Conservation (phyloP, 176 grass and related monocot species). For the Sorghum bicolor region Sorghum_bicolor_NCBIv3 NC_012872.2:60117501-60118000, state of each 20-base stretch:
- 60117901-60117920: slow-evolving; percentile 66
- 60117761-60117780: not conserved
- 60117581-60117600: not conserved
- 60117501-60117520: slow-evolving; percentile 52
- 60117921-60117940: slow-evolving; percentile 82
- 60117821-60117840: not conserved
- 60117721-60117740: slow-evolving; percentile 17
- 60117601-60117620: not conserved
- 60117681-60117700: slow-evolving; percentile 94
- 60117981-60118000: not conserved
- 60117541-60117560: not conserved
- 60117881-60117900: slow-evolving; percentile 78
- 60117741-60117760: not conserved
- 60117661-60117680: slow-evolving; percentile 81
- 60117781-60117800: not conserved
- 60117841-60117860: slow-evolving; percentile 14
- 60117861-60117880: slow-evolving; percentile 47
- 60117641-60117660: slow-evolving; percentile 12
- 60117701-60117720: slow-evolving; percentile 82
- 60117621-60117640: slow-evolving; percentile 7
- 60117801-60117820: not conserved
- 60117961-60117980: slow-evolving; percentile 8
- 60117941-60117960: slow-evolving; percentile 28
- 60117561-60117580: not conserved
- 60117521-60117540: not conserved